Evolutionary conservation across 768 basidiomycete species (phyloP).

Genomic region (Leccinum ochraceum): DNA sequence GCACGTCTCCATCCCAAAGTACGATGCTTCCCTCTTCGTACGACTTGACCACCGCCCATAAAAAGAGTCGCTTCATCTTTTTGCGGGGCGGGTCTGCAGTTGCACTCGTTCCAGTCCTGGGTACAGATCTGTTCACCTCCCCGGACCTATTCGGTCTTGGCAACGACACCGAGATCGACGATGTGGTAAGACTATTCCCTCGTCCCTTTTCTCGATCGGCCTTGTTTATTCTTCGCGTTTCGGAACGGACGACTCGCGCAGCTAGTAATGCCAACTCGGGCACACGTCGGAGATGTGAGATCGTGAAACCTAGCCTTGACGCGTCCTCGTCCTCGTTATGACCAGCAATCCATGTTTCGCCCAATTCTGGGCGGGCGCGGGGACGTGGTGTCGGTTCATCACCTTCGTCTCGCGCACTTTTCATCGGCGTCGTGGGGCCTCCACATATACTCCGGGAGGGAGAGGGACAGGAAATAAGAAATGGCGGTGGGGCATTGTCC

Average conservation of each 20-base stretch:
- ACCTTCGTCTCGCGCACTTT: slow-evolving; percentile 21
- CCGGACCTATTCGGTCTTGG: neutral
- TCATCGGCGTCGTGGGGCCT: slow-evolving; percentile 34
- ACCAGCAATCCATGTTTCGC: neutral
- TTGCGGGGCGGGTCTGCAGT: slow-evolving; percentile 27
- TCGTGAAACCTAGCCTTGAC: slow-evolving; percentile 52
- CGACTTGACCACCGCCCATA: slow-evolving; percentile 61
- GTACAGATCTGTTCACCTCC: neutral
- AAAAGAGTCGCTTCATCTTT: slow-evolving; percentile 70
- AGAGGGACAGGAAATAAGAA: neutral
- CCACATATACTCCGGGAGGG: slow-evolving; percentile 8
- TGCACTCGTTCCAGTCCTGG: neutral
- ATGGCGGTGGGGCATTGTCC: slow-evolving; percentile 47
- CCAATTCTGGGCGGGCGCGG: neutral
- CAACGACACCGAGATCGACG: neutral
- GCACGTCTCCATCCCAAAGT: slow-evolving; percentile 66
- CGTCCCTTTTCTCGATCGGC: slow-evolving; percentile 44
- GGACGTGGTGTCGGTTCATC: slow-evolving; percentile 20
- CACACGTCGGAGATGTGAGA: slow-evolving; percentile 76
- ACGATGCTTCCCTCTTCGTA: slow-evolving; percentile 74
- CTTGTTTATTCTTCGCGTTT: slow-evolving; percentile 52
- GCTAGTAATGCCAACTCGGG: slow-evolving; percentile 71
- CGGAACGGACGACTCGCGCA: slow-evolving; percentile 61
- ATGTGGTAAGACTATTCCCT: neutral
- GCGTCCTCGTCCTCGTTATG: neutral